These are phyloP conservation scores for Ceratobasidium sp. DNA, from an alignment of 1,284 basidiomycete genomes.

Conservation along the genomic window DNA sequence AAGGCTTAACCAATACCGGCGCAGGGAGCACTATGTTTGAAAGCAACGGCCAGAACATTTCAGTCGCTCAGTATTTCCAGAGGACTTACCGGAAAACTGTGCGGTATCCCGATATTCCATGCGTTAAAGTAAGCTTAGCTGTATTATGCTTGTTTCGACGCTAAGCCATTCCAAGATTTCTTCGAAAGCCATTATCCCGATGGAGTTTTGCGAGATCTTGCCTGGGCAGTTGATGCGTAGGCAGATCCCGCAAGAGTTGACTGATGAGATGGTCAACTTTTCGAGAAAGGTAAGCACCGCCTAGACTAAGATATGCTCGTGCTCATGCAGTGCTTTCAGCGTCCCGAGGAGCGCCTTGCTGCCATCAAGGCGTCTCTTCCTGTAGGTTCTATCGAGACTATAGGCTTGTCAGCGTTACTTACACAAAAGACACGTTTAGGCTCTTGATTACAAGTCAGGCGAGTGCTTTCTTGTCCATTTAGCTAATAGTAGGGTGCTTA, in stretches of 20 bases:
- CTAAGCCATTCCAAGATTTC: background rate
- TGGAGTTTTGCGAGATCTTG: constrained; percentile 72
- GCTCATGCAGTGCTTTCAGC: constrained; percentile 2
- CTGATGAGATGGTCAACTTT: constrained; percentile 72
- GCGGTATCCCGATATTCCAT: constrained; percentile 29
- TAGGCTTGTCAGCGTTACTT: background rate
- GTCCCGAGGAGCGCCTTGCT: constrained; percentile 40
- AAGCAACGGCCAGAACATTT: constrained; percentile 45
- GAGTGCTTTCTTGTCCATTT: background rate
- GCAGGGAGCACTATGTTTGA: constrained; percentile 64
- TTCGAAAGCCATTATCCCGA: constrained; percentile 57
- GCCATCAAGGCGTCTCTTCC: constrained; percentile 38
- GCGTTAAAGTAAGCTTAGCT: constrained; percentile 33
- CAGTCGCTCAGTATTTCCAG: constrained; percentile 42
- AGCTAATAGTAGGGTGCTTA: background rate
- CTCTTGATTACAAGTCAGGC: constrained; percentile 33
- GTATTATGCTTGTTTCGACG: background rate
- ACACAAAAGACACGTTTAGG: background rate
- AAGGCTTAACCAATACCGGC: constrained; percentile 63
- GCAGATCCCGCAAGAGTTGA: constrained; percentile 73
- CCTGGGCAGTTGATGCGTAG: constrained; percentile 79
- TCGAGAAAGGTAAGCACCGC: constrained; percentile 55
- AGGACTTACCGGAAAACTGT: constrained; percentile 27
- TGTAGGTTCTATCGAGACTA: background rate
- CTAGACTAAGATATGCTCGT: background rate